Evolutionary conservation across 352 stramenopile species (phyloP).

Genomic region (Phytophthora podocarpi): DNA sequence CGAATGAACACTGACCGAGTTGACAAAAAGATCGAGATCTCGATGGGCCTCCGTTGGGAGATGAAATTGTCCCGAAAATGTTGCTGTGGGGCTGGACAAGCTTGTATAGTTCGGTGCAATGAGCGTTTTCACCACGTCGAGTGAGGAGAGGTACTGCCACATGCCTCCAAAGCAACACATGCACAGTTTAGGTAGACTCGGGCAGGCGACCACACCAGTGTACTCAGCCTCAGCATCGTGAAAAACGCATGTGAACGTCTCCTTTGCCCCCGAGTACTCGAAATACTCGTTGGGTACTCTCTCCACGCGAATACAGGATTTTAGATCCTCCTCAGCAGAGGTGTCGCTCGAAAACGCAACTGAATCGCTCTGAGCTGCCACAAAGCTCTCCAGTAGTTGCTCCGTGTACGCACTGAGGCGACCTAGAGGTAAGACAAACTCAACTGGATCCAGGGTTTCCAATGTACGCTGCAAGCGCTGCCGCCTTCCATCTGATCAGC

Average conservation of each 20-base stretch:
- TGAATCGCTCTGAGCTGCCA: too few species aligned
- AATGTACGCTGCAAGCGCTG: slow-evolving; percentile 30
- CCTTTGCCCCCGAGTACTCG: slow-evolving; percentile 18
- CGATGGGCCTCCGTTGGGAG: slow-evolving; percentile 31
- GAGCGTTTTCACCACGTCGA: slow-evolving; percentile 31
- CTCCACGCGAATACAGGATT: slow-evolving; percentile 33
- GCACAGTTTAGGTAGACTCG: slow-evolving; percentile 29
- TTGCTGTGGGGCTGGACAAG: slow-evolving; percentile 1
- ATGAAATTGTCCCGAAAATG: slow-evolving; percentile 14
- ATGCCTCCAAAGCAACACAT: slow-evolving; percentile 40
- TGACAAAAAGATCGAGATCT: slow-evolving; percentile 49
- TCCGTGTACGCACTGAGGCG: slow-evolving; percentile 47
- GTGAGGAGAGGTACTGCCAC: slow-evolving; percentile 34
- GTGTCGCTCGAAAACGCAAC: not conserved
- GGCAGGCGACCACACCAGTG: not conserved
- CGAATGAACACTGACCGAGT: slow-evolving; percentile 28
- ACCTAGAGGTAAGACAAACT: slow-evolving; percentile 47
- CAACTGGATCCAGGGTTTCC: slow-evolving; percentile 40
- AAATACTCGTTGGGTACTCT: slow-evolving; percentile 30
- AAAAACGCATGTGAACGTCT: slow-evolving; percentile 18
- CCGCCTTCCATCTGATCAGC: slow-evolving; percentile 33
- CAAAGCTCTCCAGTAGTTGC: slow-evolving; percentile 42
- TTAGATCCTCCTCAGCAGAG: not conserved
- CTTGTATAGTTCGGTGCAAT: slow-evolving; percentile 33
- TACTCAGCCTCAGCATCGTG: slow-evolving; percentile 11